Base-by-base conservation (phyloP, 2,329 filamentous ascomycete species). In the Tolypocladium amazonense region DNA sequence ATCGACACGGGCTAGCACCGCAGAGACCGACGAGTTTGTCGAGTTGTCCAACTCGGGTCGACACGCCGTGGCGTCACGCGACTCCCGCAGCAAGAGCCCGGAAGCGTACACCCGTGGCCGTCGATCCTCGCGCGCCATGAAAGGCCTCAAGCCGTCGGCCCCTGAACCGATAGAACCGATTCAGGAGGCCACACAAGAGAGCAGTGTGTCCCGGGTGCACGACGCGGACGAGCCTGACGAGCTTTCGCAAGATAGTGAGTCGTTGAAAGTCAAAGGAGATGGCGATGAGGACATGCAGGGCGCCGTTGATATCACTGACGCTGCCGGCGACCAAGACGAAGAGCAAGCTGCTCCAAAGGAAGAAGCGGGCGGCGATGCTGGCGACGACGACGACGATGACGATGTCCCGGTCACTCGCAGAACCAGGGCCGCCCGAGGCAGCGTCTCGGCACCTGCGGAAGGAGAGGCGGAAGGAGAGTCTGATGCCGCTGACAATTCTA, bases 1-100 rank as follows among this genome's bases (percentile, higher is more conserved):
- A 65, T 68, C 73, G 12, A 85, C 83, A 14, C 74, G 83, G 38
- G 81, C 80, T 20, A 77, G 73, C 59, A 83, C 82, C 4, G 82
- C 80, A 53, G 82, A 85, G 55, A 75, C 76, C 0, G 81, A 84
- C 52, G 75, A 79, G 5, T 77, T 85, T 8, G 69, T 85, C 5
- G 82, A 86, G 65, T 73, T 87, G 18, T 81, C 84, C 7, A 81
- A 77, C 65, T 87, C 84, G 9, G 85, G 84, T n/a, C 79, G 76
- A 60, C 84, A 87, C 63, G 79, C 77, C 25, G 76, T 76, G 47
- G 68, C 75, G 2, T 76, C 80, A 45, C 74, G 74, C 23, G 78
- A 79, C 50, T 82, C 81, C 35, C 76, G 75, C 59, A 86, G 82
- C 64, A 77, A 75, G 65, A 85, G 81, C 62, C 84, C 84, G 0